phyloP scores from a whole-genome alignment of 331 rosid genomes.

The Quercus tomentella region DNA sequence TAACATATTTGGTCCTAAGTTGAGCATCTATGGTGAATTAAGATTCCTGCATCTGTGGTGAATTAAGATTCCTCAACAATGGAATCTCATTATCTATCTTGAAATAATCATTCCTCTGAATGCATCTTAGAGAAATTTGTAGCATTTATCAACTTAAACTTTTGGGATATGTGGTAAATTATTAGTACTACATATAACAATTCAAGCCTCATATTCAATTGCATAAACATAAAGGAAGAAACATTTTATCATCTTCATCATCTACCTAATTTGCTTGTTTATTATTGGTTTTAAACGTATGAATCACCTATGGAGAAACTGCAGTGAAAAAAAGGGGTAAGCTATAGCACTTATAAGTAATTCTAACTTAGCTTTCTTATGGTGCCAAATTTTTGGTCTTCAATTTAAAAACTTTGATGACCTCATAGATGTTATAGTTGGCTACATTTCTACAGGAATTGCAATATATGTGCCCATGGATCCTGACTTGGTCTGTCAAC shows the following conservation, averaged over 20 bases:
- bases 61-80: background rate
- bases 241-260: background rate
- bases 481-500: no score
- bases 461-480: background rate
- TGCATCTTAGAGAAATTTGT: background rate
- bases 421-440: background rate
- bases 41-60: background rate
- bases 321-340: background rate
- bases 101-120: background rate
- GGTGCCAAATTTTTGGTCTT: background rate
- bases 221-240: background rate
- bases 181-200: background rate
- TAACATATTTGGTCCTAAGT: background rate
- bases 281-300: background rate
- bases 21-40: background rate
- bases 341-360: background rate
- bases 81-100: background rate
- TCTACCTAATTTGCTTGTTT: background rate
- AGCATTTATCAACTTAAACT: no score
- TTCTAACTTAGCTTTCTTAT: background rate
- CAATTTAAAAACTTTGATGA: background rate
- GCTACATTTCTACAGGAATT: background rate
- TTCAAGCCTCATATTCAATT: background rate
- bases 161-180: no score
- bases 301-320: background rate